Base-by-base conservation (phyloP, 176 grass and related monocot genomes). In the Raddia guianensis region DNA sequence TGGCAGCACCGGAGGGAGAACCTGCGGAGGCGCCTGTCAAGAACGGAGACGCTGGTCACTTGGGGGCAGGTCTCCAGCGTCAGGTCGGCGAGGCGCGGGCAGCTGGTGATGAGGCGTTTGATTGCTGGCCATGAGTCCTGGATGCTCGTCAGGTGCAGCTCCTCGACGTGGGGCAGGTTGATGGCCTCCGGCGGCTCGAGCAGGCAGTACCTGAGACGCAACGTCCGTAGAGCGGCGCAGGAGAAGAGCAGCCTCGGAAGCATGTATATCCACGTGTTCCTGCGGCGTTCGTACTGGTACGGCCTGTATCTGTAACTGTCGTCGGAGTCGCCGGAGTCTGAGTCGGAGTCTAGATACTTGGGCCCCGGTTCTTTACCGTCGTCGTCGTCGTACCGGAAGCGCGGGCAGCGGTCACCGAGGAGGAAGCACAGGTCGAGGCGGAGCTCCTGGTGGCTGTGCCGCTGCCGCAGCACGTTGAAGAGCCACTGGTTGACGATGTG, bases 1-100 rank as follows among this genome's bases (percentile, higher is more conserved):
- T 69, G 77, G 64, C 64, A 69, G 51, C 64, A 80, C 4, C 77
- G 51, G 0, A 80, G 7, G 18, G 77, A 12, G 12, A 69, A 45
- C 5, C 77, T 54, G 64, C 51, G 51, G n/a, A 80, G 77, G 2
- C 77, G 19, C 20, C 32, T 57, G 77, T 46, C 7, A 0, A 10
- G 37, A 19, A 80, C 19, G 1, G 64, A 57, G 20, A 80, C 12
- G 5, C 4, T 14, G 13, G 6, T 69, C 0, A 67, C 2, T 4
- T 54, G 2, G n/a, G 0, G 0, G 37, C 53, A 57, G 18, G 12
- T 7, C 5, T 69, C 8, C 7, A 80, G 27, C 27, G 27, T 27
- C 27, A 27, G 27, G 27, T 27, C 27, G 27, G 27, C 27, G 27
- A 27, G 51, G 40, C 12, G 19, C 2, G 40, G 51, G 51, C 65